A percentile compares a stretch with the other conserved stretches of the same genome.
These are phyloP conservation scores for Lentinula detonsa DNA, from an alignment of 768 basidiomycete species.

Conservation along the genomic window DNA sequence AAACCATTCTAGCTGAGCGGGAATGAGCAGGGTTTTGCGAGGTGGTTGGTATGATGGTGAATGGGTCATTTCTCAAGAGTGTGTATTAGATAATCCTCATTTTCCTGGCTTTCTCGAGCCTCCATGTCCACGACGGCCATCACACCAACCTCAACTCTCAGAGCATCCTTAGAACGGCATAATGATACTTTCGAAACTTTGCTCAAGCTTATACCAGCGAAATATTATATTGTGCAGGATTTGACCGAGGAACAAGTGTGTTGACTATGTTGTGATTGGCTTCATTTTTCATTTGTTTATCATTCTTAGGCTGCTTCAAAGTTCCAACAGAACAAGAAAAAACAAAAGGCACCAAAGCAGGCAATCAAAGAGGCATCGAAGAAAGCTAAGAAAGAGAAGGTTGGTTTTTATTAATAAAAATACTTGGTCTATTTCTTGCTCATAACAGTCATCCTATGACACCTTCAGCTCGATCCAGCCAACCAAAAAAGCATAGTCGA, in stretches of 20 bases:
- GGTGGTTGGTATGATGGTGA: conserved; percentile 39
- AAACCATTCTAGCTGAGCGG: conserved; percentile 77
- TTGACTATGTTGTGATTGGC: background rate
- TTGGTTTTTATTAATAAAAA: conserved; percentile 20
- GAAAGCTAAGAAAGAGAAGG: conserved; percentile 86
- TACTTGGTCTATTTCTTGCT: background rate
- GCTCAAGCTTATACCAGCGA: conserved; percentile 80
- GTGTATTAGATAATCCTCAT: background rate
- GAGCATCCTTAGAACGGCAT: conserved; percentile 70
- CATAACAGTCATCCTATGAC: background rate
- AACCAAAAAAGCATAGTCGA: conserved; percentile 77
- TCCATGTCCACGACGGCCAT: conserved; percentile 6
- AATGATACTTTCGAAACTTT: conserved; percentile 84
- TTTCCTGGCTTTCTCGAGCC: background rate
- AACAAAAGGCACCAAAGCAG: conserved; percentile 77
- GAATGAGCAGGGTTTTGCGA: conserved; percentile 69
- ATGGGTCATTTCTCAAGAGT: background rate
- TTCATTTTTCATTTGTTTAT: background rate
- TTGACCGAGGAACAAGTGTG: conserved; percentile 62
- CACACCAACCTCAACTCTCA: conserved; percentile 25
- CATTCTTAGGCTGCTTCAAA: conserved; percentile 46
- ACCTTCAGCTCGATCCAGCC: conserved; percentile 78
- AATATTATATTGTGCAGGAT: conserved; percentile 76
- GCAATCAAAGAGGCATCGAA: conserved; percentile 84
- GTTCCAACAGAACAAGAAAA: conserved; percentile 86